A percentile compares a stretch with the other conserved stretches of the same genome.
Evolutionary conservation across 2,329 filamentous ascomycete species (phyloP).

Genomic region (Sporothrix schenckii): DNA sequence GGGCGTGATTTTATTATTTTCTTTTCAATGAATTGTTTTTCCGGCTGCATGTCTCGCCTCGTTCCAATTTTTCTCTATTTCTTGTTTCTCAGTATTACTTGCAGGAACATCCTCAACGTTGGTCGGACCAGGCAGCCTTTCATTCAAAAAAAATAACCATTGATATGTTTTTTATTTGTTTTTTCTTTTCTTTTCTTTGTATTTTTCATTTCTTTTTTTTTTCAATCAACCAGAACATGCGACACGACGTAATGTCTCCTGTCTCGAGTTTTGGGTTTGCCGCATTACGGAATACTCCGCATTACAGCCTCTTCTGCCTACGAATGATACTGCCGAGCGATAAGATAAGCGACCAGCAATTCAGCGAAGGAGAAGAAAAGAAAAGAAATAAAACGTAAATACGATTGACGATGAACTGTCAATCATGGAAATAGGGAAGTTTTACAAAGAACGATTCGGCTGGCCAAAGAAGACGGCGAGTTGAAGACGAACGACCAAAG

Average conservation of each 20-base stretch:
- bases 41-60: constrained; percentile 11
- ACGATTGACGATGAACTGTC: neutral
- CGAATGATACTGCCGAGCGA: constrained; percentile 14
- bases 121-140: neutral
- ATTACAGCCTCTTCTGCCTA: constrained; percentile 3
- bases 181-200: too few species aligned
- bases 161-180: too few species aligned
- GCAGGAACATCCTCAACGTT: neutral
- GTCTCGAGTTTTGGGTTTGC: neutral
- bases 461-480: neutral
- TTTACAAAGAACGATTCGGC: too few species aligned
- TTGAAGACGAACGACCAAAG: neutral
- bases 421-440: neutral
- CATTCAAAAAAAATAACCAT: neutral
- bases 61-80: constrained; percentile 2
- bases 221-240: neutral
- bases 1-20: constrained; percentile 10
- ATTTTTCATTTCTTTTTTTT: too few species aligned
- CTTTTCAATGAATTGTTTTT: neutral
- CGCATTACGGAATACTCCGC: constrained; percentile 1
- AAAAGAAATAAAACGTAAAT: neutral
- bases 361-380: neutral
- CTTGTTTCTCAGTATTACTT: constrained; percentile 3
- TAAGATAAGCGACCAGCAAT: constrained; percentile 12
- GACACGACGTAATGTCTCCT: neutral